Percentiles rank a stretch among this genome's conserved stretches.
phyloP scores from a whole-genome alignment of 163 green algal genomes.

The Picocystis sp. region DNA sequence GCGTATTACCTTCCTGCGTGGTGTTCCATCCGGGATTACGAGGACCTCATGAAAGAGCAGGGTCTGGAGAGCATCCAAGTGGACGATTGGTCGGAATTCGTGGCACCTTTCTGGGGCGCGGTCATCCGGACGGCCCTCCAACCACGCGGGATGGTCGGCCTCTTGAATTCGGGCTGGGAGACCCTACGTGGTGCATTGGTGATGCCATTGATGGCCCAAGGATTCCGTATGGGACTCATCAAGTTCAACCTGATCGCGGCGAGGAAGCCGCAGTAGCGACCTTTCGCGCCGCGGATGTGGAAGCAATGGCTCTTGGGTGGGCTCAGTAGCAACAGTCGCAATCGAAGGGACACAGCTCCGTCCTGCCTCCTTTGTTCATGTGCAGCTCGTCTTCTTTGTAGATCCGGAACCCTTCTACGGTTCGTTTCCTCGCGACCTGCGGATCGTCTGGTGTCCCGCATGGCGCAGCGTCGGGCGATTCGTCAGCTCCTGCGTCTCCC shows the following conservation, averaged over 20 bases:
- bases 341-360: conserved; percentile 10
- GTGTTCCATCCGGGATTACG: conserved; percentile 82
- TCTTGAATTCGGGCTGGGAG: conserved; percentile 64
- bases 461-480: no score
- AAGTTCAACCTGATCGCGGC: conserved; percentile 90
- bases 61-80: conserved; percentile 41
- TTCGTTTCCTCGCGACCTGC: background rate
- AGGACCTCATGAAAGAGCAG: conserved; percentile 17
- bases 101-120: conserved; percentile 82
- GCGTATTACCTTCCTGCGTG: conserved; percentile 93
- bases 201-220: conserved; percentile 82
- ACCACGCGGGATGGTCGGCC: conserved; percentile 49
- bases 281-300: no score
- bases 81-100: conserved; percentile 75
- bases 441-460: no score
- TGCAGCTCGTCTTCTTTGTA: conserved; percentile 9
- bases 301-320: no score
- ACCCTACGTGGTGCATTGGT: conserved; percentile 44
- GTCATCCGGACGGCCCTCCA: conserved; percentile 56
- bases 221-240: conserved; percentile 66
- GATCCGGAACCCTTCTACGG: conserved; percentile 10
- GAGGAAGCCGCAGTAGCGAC: conserved; percentile 31
- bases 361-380: conserved; percentile 8
- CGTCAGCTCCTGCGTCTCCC: no score
- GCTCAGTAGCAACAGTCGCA: conserved; percentile 12